Evolutionary conservation across 192 early-diverging fungal species (phyloP).

Genomic region (Nowakowskiella sp.): DNA sequence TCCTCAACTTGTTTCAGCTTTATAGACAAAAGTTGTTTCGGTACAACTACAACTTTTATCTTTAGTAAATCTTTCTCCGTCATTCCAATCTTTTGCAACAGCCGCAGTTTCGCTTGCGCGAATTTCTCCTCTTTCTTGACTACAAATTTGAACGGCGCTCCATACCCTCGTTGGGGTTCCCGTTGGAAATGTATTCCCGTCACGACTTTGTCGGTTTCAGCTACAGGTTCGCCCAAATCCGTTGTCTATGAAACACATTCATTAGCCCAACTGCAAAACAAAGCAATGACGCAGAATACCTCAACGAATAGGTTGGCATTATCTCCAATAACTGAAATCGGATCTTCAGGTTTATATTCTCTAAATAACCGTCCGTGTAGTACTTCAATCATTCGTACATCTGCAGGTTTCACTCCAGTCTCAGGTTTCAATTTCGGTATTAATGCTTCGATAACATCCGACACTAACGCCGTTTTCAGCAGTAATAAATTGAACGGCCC

Average conservation of each 20-base stretch:
- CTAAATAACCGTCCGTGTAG: conserved; percentile 34
- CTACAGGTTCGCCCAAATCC: no score
- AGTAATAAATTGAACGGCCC: conserved; percentile 61
- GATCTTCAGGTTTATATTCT: conserved; percentile 35
- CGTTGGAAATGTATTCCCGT: conserved; percentile 72
- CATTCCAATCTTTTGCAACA: conserved; percentile 64
- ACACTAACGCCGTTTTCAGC: conserved; percentile 38
- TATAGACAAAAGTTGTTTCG: background rate
- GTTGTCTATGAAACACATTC: no score
- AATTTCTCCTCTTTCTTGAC: conserved; percentile 58
- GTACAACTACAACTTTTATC: conserved; percentile 41
- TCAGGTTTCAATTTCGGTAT: conserved; percentile 27
- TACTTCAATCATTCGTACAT: conserved; percentile 54
- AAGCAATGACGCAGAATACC: no score
- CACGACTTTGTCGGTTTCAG: conserved; percentile 30
- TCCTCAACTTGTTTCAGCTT: conserved; percentile 34
- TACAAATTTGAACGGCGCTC: conserved; percentile 77
- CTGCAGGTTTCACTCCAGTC: conserved; percentile 27
- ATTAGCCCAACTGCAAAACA: no score
- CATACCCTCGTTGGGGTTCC: conserved; percentile 58
- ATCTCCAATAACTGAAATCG: conserved; percentile 36
- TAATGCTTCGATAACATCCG: conserved; percentile 21
- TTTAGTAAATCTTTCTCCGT: conserved; percentile 75
- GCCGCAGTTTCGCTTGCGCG: conserved; percentile 60
- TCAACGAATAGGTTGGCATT: conserved; percentile 41